Base-by-base conservation (phyloP, 306 rosid genomes). In the Gillenia trifoliata region DNA sequence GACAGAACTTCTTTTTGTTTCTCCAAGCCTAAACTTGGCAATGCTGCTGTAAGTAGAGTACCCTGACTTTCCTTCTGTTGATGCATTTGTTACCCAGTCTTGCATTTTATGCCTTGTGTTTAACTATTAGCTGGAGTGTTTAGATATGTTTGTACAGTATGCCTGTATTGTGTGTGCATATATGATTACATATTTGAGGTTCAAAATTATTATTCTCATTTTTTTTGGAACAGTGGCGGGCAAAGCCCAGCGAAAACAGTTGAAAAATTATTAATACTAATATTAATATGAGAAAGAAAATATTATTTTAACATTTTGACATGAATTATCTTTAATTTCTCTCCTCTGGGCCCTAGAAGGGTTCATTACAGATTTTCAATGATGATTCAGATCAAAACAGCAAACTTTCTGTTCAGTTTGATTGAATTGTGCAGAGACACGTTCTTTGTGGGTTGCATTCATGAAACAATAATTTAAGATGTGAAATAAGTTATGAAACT, bases 1-100 rank as follows among this genome's bases (percentile, higher is more conserved):
- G 90, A 93, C 78, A 89, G 59, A 68, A 88, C 98, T 22, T 56
- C 81, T 54, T 81, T 87, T 63, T 68, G 38, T 17, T 74, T 88
- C 74, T 81, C 83, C 34, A 85, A 71, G 57, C 83, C 65, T 56
- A 84, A 75, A 66, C 56, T 60, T 34, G 75, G 25, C 72, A 77
- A 61, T 75, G 75, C 67, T 70, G 76, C 70, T 82, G 98, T 93
- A 78, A 87, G 94, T 77, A 66, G 52, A 28, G 55, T 31, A 2
- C 23, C 45, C 70, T 78, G 59, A 49, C 28, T 81, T 50, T 30
- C 38, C 34, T 62, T 78, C n/a, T 9, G 41, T 74, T 50, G 67
- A 10, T 65, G 43, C 36, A 28, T 61, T 54, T 54, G 22, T 54
- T 43, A 43, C 50, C 12, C 50, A 43, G 6, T 43, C 20, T 29